phyloP scores from a whole-genome alignment of 805 yeast species.

The Metschnikowia cubensis region DNA sequence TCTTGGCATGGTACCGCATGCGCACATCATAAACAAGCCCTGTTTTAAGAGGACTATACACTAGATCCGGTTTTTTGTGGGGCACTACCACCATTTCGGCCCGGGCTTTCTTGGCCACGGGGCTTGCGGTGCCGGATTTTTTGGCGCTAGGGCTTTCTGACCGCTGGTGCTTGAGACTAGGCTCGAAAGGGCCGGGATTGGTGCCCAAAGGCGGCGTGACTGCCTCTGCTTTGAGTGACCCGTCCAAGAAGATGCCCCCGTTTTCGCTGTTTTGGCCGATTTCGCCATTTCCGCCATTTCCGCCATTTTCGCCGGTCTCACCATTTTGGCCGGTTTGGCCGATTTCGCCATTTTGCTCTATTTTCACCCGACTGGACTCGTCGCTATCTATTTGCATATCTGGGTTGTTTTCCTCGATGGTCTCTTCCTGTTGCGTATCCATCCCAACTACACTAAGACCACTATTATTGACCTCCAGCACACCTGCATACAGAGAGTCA shows the following conservation, averaged over 20 bases:
- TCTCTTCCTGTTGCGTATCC: not conserved
- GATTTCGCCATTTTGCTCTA: not conserved
- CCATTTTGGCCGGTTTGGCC: not conserved
- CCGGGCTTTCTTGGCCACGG: conserved; percentile 1
- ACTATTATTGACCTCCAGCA: not conserved
- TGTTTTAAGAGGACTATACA: conserved; percentile 74
- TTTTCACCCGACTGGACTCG: no score
- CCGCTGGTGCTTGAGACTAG: not conserved
- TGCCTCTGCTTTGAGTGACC: not conserved
- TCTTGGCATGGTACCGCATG: conserved; percentile 95
- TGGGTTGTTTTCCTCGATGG: not conserved
- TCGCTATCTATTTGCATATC: not conserved
- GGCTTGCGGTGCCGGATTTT: not conserved
- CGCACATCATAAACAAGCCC: conserved; percentile 95
- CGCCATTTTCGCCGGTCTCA: not conserved
- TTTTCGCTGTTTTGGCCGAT: not conserved
- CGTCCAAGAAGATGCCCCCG: not conserved
- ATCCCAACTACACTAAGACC: no score
- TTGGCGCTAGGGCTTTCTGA: not conserved
- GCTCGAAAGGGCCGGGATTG: not conserved
- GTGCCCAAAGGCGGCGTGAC: not conserved
- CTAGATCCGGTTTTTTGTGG: conserved; percentile 59
- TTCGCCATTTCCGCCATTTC: not conserved
- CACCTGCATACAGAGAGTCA: no score
- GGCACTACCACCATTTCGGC: conserved; percentile 45